Base-by-base conservation (phyloP, 495 filamentous ascomycete species). In the Jackrogersella minutella region DNA sequence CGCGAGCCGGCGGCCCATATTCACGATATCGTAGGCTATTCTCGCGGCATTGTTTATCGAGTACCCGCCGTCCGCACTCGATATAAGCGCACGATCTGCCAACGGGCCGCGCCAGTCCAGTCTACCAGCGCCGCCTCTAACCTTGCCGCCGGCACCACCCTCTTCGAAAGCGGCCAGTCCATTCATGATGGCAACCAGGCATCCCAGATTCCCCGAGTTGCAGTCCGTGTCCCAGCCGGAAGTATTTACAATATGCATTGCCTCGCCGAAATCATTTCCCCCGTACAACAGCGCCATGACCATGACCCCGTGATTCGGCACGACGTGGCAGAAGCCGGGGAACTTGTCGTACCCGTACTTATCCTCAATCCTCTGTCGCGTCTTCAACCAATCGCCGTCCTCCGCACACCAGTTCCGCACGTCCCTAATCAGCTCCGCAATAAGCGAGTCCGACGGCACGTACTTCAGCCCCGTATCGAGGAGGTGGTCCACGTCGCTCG, bases 141-240 rank as follows among this genome's bases (percentile, higher is more conserved):
- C 19, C 36, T 43, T 33, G 0, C 28, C 39, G 0, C 28, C 39
- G 30, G 7, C 10, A 2, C 17, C 19, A 21, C 36, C 28, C 1
- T 58, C 39, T 0, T 74, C 57, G 31, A 76, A 70, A 0, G 66
- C 73, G 19, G 34, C 13, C 6, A 76, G n/a, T 2, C 74, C 74
- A 21, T 73, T 65, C 70, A 76, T 76, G 30, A 74, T 66, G 10
- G 66, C 74, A 1, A 76, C 55, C 5, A 76, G 43, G 17, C 74
- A 76, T 0, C 58, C 74, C 11, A 76, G 13, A 34, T 76, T 76
- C 0, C 74, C 74, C 21, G 74, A 72, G 30, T 76, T 76, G 40
- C 73, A 75, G 31, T 75, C 73, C 0, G 74, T 76, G 47, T 75
- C 74, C 73, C 74, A 76, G 30, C 74, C 74, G 30, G 68, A 69